Base-by-base conservation (phyloP, 2,329 filamentous ascomycete genomes). In the Hymenoscyphus occultus region DNA sequence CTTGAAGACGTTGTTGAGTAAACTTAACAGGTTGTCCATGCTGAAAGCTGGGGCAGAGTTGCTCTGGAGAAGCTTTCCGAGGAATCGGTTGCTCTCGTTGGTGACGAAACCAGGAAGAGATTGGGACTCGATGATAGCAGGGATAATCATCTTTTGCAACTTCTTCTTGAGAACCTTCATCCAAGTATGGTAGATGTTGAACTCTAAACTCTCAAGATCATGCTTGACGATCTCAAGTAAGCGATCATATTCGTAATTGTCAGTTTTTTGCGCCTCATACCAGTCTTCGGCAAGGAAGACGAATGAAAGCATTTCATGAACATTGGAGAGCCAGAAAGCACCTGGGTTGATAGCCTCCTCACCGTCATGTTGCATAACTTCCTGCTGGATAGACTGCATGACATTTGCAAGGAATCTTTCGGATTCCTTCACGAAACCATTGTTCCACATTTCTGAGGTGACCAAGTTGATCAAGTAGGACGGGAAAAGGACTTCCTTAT, bases 131-230 rank as follows among this genome's bases (percentile, higher is more conserved):
- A 99, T 99, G 77, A 99, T 99, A 64, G 95, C 95, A 1, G 95
- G 95, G 62, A 99, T 96, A 75, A 99, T 96, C 95, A 99, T 99
- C 86, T 98, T 98, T 74, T 96, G 92, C 69, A 99, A 85, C 82
- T 96, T 97, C 87, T 97, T 97, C 86, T 99, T 99, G 75, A 99
- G 82, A 64, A 97, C 92, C 84, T 99, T 99, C 95, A 99, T 99
- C 95, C 95, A 99, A 32, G 95, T 99, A 80, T 99, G 95, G 80
- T 99, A 99, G 74, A 99, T 99, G 82, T 99, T 99, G 83, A 99
- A 99, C 80, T 99, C 95, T 69, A 99, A 84, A 79, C 92, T 97
- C 81, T 99, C 95, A 61, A 99, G 83, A 77, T 99, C 95, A 77
- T 99, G 95, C 84, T 99, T 99, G 77, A 99, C 95, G 77, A 99